Conservation (phyloP, 73 alveolate genomes). For the Effrenium voratum region DNA sequence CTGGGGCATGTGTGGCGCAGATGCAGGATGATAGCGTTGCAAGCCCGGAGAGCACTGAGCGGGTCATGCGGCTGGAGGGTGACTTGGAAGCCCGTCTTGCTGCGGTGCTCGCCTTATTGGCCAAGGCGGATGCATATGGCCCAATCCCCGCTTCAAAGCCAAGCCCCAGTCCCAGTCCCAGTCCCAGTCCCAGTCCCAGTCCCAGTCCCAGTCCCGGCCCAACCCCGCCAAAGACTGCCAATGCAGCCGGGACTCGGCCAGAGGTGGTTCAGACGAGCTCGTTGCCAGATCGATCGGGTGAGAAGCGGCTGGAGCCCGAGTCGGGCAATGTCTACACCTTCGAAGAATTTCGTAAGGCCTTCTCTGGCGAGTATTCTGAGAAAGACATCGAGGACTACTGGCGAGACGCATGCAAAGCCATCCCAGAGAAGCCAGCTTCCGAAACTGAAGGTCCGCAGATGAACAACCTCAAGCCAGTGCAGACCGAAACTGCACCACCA, state of each 20-base stretch:
- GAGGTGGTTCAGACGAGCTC: not conserved
- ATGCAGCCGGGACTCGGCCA: not conserved
- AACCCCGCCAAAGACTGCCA: not conserved
- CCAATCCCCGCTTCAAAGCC: too few species aligned
- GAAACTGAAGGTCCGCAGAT: not conserved
- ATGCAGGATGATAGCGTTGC: not conserved
- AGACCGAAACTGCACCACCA: not conserved
- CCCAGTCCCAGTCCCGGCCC: not conserved
- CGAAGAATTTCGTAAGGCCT: conserved; percentile 54
- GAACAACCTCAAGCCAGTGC: not conserved
- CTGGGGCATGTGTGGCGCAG: conserved; percentile 52
- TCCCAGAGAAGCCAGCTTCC: not conserved
- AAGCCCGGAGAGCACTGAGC: conserved; percentile 66
- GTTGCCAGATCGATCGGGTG: not conserved
- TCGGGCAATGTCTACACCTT: conserved; percentile 60
- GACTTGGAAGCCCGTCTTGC: conserved; percentile 35
- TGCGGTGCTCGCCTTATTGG: conserved; percentile 41
- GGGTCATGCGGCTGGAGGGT: conserved; percentile 20
- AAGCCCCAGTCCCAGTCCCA: not conserved
- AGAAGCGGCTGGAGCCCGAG: conserved; percentile 57
- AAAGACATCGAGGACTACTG: conserved; percentile 71
- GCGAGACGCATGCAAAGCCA: conserved; percentile 86
- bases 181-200: not conserved
- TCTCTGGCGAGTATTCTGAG: conserved; percentile 49
- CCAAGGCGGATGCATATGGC: conserved; percentile 53